phyloP scores from a whole-genome alignment of 2,329 filamentous ascomycete genomes.

The Penicillium sp. region DNA sequence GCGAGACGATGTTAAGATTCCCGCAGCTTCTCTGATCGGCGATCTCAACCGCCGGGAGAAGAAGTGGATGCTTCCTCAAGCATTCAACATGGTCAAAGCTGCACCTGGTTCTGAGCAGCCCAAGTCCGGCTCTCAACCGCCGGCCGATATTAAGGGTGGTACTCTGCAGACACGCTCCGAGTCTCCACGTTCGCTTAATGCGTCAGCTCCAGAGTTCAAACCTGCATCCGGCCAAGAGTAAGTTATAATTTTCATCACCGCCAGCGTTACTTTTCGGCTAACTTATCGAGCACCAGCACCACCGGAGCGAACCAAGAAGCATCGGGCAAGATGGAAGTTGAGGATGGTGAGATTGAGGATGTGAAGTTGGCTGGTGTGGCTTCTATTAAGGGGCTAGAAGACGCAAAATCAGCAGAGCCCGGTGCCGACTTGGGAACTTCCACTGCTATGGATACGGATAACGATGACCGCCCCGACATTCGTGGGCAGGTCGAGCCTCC shows the following conservation, averaged over 20 bases:
- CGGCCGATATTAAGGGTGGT: conserved; percentile 27
- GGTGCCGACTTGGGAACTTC: conserved; percentile 4
- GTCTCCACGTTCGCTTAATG: conserved; percentile 39
- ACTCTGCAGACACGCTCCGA: conserved; percentile 27
- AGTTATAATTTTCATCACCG: conserved; percentile 20
- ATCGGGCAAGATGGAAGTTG: conserved; percentile 36
- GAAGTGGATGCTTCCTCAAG: conserved; percentile 47
- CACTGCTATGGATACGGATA: conserved; percentile 10
- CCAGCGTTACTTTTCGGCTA: conserved; percentile 14
- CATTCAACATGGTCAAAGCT: conserved; percentile 38
- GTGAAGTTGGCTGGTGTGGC: conserved; percentile 40
- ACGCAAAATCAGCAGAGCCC: conserved; percentile 11
- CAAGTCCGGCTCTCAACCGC: conserved; percentile 24
- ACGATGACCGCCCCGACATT: conserved; percentile 8
- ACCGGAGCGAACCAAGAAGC: conserved; percentile 26
- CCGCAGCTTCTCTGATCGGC: conserved; percentile 48
- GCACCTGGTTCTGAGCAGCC: conserved; percentile 16
- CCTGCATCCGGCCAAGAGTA: conserved; percentile 32
- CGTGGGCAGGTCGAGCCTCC: conserved; percentile 14
- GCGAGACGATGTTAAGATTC: conserved; percentile 48
- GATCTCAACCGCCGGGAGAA: conserved; percentile 48
- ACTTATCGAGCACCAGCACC: conserved; percentile 23
- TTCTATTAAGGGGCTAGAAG: conserved; percentile 15
- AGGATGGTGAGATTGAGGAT: conserved; percentile 47
- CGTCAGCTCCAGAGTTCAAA: conserved; percentile 41